A percentile compares a stretch with the other conserved stretches of the same genome.
Evolutionary conservation across 164 flowering plant species (phyloP).

Genomic region (Malania oleifera): DNA sequence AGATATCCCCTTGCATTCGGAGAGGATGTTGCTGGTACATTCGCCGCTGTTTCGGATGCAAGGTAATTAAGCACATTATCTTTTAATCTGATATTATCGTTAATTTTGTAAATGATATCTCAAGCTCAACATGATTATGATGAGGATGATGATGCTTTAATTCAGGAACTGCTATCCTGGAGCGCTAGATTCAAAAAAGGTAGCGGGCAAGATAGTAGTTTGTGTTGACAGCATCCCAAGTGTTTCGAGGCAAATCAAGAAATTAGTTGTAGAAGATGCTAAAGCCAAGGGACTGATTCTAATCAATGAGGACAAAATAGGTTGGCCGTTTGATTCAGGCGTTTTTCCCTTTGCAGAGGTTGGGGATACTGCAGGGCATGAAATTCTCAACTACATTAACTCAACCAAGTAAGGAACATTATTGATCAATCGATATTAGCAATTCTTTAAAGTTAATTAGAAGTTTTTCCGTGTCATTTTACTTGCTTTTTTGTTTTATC

Average conservation of each 20-base stretch:
- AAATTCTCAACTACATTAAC: constrained; percentile 63
- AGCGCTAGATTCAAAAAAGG: constrained; percentile 53
- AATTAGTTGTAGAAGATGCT: constrained; percentile 58
- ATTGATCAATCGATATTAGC: too few species aligned
- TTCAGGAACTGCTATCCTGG: constrained; percentile 80
- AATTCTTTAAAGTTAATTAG: too few species aligned
- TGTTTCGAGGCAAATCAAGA: constrained; percentile 44
- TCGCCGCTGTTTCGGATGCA: constrained; percentile 56
- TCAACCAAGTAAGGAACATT: constrained; percentile 48
- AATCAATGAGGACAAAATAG: constrained; percentile 34
- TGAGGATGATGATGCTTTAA: too few species aligned
- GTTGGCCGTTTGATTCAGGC: constrained; percentile 58
- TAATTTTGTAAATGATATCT: too few species aligned
- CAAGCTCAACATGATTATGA: too few species aligned
- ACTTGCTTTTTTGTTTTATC: too few species aligned
- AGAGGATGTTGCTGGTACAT: constrained; percentile 37
- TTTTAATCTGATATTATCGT: too few species aligned
- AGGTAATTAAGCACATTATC: too few species aligned
- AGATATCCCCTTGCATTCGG: constrained; percentile 54
- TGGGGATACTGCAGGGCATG: constrained; percentile 35
- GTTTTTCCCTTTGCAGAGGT: constrained; percentile 56
- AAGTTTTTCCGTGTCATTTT: too few species aligned
- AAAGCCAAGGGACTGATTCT: constrained; percentile 61
- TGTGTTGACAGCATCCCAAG: constrained; percentile 35
- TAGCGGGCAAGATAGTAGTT: constrained; percentile 57